Evolutionary conservation across 2,329 filamentous ascomycete genomes (phyloP).

Genomic region (Lanzia echinophila): DNA sequence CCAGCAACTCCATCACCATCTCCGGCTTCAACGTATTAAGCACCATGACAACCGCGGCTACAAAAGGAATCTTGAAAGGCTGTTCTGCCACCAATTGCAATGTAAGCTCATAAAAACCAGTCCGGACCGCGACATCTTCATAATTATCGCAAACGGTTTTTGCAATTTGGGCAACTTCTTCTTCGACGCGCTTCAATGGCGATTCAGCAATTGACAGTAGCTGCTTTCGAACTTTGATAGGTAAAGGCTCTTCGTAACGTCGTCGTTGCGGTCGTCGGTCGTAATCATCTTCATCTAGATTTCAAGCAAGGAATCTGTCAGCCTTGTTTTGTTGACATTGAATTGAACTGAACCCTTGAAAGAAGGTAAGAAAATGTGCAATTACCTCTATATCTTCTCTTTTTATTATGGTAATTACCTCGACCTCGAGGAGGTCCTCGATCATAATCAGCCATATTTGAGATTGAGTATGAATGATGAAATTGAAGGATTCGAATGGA

Average conservation of each 20-base stretch:
- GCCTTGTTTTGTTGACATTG: slow-evolving; percentile 14
- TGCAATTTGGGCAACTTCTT: slow-evolving; percentile 69
- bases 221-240: slow-evolving; percentile 68
- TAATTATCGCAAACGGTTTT: slow-evolving; percentile 74
- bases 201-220: slow-evolving; percentile 77
- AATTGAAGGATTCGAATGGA: not conserved
- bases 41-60: slow-evolving; percentile 75
- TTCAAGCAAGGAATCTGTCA: slow-evolving; percentile 14
- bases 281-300: slow-evolving; percentile 66
- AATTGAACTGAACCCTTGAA: not conserved
- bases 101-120: slow-evolving; percentile 64
- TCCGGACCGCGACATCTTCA: slow-evolving; percentile 74
- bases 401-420: slow-evolving; percentile 52
- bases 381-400: slow-evolving; percentile 72
- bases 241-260: slow-evolving; percentile 65
- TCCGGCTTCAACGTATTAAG: slow-evolving; percentile 73
- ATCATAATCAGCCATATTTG: slow-evolving; percentile 43
- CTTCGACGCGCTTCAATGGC: slow-evolving; percentile 68
- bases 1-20: slow-evolving; percentile 64
- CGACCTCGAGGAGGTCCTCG: slow-evolving; percentile 32
- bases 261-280: slow-evolving; percentile 68
- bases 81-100: slow-evolving; percentile 80
- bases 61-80: slow-evolving; percentile 94
- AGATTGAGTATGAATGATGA: slow-evolving; percentile 1
- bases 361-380: not conserved